Evolutionary conservation across 352 stramenopile genomes (phyloP).

Genomic region (Phytopythium boreale): DNA sequence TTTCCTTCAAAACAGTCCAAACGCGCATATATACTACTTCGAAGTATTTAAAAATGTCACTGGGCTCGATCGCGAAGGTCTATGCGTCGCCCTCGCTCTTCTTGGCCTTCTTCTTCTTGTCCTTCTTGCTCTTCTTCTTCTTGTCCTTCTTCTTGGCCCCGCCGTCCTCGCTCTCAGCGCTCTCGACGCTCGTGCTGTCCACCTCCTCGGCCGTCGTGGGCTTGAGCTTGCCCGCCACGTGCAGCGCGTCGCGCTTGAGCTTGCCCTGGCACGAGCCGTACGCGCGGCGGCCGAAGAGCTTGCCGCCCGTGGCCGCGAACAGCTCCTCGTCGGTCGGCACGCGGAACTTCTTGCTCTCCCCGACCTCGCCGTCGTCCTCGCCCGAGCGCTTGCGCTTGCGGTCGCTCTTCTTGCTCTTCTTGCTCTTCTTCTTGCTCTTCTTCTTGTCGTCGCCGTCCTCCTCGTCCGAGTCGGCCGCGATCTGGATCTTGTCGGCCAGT

Average conservation of each 20-base stretch:
- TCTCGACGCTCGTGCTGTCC: slow-evolving; percentile 10
- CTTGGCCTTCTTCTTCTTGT: slow-evolving; percentile 19
- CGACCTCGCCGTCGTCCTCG: slow-evolving; percentile 15
- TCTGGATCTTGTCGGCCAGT: slow-evolving; percentile 84
- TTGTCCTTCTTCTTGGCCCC: slow-evolving; percentile 19
- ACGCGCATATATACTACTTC: background rate
- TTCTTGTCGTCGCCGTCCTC: slow-evolving; percentile 44
- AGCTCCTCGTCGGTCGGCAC: slow-evolving; percentile 94
- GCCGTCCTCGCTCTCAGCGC: slow-evolving; percentile 23
- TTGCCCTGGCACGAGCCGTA: slow-evolving; percentile 89
- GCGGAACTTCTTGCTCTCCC: slow-evolving; percentile 51
- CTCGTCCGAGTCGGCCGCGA: slow-evolving; percentile 64
- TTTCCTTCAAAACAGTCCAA: background rate
- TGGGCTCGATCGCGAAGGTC: background rate
- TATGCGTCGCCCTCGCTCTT: slow-evolving; percentile 9
- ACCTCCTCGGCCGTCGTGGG: slow-evolving; percentile 2
- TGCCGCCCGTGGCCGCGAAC: slow-evolving; percentile 94
- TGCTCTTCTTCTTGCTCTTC: slow-evolving; percentile 41
- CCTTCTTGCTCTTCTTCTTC: slow-evolving; percentile 16
- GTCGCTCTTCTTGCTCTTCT: slow-evolving; percentile 39
- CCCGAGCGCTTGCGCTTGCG: slow-evolving; percentile 25
- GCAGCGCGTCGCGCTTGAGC: slow-evolving; percentile 72
- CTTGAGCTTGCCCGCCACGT: slow-evolving; percentile 28
- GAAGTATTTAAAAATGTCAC: background rate
- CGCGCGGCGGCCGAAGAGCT: slow-evolving; percentile 93